Evolutionary conservation across 2,329 filamentous ascomycete species (phyloP), one percentile per base, ranked within the genome.

Genomic region (Penicillium capsulatum): DNA sequence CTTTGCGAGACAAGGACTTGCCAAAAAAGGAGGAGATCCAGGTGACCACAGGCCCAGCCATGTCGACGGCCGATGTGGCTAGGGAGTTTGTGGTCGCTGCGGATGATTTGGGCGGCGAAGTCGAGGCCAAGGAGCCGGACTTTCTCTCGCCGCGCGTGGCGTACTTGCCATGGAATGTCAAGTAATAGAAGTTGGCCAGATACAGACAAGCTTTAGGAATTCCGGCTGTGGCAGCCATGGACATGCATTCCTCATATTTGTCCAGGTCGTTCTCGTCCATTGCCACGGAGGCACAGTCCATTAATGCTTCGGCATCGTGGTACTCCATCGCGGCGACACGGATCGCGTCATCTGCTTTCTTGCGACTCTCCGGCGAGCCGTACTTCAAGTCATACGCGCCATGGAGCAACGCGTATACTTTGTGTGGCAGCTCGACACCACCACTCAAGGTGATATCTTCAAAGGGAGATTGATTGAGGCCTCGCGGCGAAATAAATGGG

Each of bases 151-250:
- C 59, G 2, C 45, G 48, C 2, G 51, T 57, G 0, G 54, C 50
- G 19, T 54, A 53, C 20, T 44, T 38, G 3, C 59, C 56, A 9
- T 48, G 46, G n/a, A 27, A 58, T 5, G 50, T 65, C 30, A 53
- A 58, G 36, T 56, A 63, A 43, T 68, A 69, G 40, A 61, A 61
- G 31, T 64, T 61, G 3, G 55, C 66, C 7, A 68, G 49, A 20
- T 54, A 56, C n/a, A 54, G 41, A 41, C 59, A 62, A 2, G 65
- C 61, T 4, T 50, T 40, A 2, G 24, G n/a, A 24, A 63, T 30
- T 5, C 58, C 57, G 2, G 50, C 39, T 10, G 56, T 54, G 1
- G 65, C 65, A 17, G 61, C 60, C 36, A 57, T 57, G 29, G 31
- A 49, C 58, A 68, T 59, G 38, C 48, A 61, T 36, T 61, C 47